Percentiles rank a stretch among this genome's conserved stretches.
These are phyloP conservation scores for Clonostachys sp. DNA, from an alignment of 2,329 filamentous ascomycete genomes.

Conservation along the genomic window DNA sequence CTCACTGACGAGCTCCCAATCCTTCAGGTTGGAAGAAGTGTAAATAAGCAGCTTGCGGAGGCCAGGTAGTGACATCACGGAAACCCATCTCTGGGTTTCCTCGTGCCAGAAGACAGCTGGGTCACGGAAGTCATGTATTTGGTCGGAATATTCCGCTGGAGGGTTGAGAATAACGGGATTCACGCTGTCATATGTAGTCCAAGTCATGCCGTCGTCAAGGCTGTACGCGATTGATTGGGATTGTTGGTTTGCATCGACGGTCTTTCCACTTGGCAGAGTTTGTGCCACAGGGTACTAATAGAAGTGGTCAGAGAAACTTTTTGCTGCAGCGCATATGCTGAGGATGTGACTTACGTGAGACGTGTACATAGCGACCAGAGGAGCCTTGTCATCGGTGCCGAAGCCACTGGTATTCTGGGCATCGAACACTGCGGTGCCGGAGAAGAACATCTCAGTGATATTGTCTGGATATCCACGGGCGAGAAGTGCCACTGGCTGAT, in stretches of 20 bases:
- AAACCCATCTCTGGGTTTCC: constrained; percentile 50
- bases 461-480: constrained; percentile 30
- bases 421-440: constrained; percentile 55
- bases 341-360: constrained; percentile 6
- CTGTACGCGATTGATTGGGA: constrained; percentile 60
- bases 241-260: constrained; percentile 21
- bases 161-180: constrained; percentile 58
- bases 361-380: constrained; percentile 49
- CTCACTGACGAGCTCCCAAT: constrained; percentile 49
- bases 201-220: constrained; percentile 55
- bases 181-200: constrained; percentile 45
- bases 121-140: constrained; percentile 52
- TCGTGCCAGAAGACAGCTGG: constrained; percentile 60
- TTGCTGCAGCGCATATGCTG: too few relatives aligned
- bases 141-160: constrained; percentile 18
- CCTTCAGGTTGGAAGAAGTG: constrained; percentile 52
- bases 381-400: constrained; percentile 54
- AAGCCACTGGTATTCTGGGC: constrained; percentile 62
- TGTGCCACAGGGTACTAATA: constrained; percentile 7
- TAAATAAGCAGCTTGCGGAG: constrained; percentile 53
- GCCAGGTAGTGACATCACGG: constrained; percentile 43
- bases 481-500: constrained; percentile 56
- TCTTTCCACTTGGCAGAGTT: constrained; percentile 11
- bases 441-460: constrained; percentile 39
- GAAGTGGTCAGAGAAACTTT: neutral